A percentile compares a stretch with the other conserved stretches of the same genome.
Evolutionary conservation across 2,329 filamentous ascomycete genomes (phyloP).

Genomic region (Eutypa lata): DNA sequence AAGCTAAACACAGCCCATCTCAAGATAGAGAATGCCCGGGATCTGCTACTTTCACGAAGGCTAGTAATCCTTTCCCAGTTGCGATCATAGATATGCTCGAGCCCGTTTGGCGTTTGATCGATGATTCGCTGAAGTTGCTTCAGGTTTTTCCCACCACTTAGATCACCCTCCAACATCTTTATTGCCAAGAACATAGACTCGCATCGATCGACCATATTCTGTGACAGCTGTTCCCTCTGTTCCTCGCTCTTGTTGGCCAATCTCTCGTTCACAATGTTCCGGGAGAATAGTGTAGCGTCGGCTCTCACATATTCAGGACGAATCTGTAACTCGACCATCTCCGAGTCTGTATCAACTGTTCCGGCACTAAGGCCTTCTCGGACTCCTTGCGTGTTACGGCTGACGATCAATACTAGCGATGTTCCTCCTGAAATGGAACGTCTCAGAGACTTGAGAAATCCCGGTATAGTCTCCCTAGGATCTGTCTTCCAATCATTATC

Average conservation of each 20-base stretch:
- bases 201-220: constrained; percentile 22
- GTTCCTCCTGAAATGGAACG: constrained; percentile 1
- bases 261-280: constrained; percentile 24
- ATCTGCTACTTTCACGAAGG: constrained; percentile 7
- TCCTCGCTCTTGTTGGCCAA: constrained; percentile 21
- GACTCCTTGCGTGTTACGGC: constrained; percentile 23
- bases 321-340: constrained; percentile 16
- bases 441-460: constrained; percentile 16
- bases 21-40: constrained; percentile 25
- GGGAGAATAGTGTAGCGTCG: constrained; percentile 21
- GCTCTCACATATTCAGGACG: constrained; percentile 14
- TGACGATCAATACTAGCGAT: constrained; percentile 20
- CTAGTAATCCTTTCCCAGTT: constrained; percentile 24
- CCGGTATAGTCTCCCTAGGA: background rate
- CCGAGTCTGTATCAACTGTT: background rate
- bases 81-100: constrained; percentile 27
- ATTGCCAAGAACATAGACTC: constrained; percentile 34
- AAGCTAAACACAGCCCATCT: constrained; percentile 26
- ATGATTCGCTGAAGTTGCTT: constrained; percentile 27
- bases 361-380: constrained; percentile 9
- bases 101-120: constrained; percentile 21
- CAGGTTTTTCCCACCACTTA: constrained; percentile 22
- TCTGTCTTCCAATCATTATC: background rate
- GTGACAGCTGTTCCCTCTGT: constrained; percentile 14
- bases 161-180: constrained; percentile 23